Evolutionary conservation across 2,329 filamentous ascomycete genomes (phyloP).

Genomic region (Thelonectria blattea): DNA sequence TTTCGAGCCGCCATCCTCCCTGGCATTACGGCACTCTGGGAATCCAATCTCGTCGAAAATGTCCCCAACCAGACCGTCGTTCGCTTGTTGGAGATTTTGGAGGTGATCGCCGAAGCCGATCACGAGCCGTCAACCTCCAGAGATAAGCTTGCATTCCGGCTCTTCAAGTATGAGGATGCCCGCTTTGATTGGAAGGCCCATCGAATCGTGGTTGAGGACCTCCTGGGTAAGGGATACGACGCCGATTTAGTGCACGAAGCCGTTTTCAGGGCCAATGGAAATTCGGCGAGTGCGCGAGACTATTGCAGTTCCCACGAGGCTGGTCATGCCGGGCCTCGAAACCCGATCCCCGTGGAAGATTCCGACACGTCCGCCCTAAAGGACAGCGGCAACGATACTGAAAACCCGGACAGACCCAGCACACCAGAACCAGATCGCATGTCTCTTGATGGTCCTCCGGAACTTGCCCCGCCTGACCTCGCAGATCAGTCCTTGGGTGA

Average conservation of each 20-base stretch:
- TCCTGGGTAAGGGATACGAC: slow-evolving; percentile 47
- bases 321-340: slow-evolving; percentile 64
- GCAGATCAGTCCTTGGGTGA: slow-evolving; percentile 37
- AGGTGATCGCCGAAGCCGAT: slow-evolving; percentile 78
- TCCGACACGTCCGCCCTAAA: slow-evolving; percentile 46
- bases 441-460: slow-evolving; percentile 45
- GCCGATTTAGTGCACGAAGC: slow-evolving; percentile 76
- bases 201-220: slow-evolving; percentile 40
- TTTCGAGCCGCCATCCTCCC: slow-evolving; percentile 81
- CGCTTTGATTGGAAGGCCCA: slow-evolving; percentile 55
- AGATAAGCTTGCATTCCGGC: slow-evolving; percentile 56
- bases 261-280: slow-evolving; percentile 80
- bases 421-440: slow-evolving; percentile 45
- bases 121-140: slow-evolving; percentile 69
- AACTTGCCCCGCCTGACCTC: slow-evolving; percentile 34
- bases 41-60: slow-evolving; percentile 82
- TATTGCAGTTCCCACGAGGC: slow-evolving; percentile 74
- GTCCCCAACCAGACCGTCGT: slow-evolving; percentile 78
- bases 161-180: slow-evolving; percentile 52
- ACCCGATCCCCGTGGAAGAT: slow-evolving; percentile 71
- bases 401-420: slow-evolving; percentile 32
- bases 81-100: slow-evolving; percentile 82
- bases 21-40: slow-evolving; percentile 80
- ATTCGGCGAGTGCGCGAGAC: slow-evolving; percentile 64
- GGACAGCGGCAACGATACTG: slow-evolving; percentile 32